These are phyloP conservation scores for Stentor coeruleus DNA, from an alignment of 73 alveolate genomes.

Conservation along the genomic window DNA sequence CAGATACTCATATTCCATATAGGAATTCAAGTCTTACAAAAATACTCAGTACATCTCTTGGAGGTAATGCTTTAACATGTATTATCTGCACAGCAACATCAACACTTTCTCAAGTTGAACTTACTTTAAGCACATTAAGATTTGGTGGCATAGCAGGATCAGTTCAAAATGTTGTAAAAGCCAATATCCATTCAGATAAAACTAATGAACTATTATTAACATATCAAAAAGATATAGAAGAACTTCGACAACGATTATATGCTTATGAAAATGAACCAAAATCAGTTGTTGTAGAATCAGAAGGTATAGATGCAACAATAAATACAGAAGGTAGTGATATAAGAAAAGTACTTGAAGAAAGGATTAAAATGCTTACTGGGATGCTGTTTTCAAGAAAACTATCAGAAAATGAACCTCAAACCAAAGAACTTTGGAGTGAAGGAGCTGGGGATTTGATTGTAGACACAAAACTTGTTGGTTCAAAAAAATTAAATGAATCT, in stretches of 20 bases:
- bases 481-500: neutral
- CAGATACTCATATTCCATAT: constrained; percentile 79
- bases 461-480: neutral
- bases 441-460: neutral
- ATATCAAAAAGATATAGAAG: constrained; percentile 5
- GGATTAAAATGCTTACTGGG: neutral
- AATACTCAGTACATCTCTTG: constrained; percentile 90
- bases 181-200: constrained; percentile 46
- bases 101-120: constrained; percentile 13
- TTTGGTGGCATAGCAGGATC: constrained; percentile 94
- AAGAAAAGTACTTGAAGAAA: constrained; percentile 9
- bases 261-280: constrained; percentile 78
- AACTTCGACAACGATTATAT: constrained; percentile 44
- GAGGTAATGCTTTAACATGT: constrained; percentile 95
- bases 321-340: neutral
- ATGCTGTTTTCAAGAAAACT: neutral
- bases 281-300: neutral
- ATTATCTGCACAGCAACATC: constrained; percentile 56
- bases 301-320: neutral
- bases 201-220: constrained; percentile 10
- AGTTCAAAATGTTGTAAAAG: constrained; percentile 82
- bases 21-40: constrained; percentile 94
- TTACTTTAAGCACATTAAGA: constrained; percentile 68
- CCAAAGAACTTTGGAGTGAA: neutral
- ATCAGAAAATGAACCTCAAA: neutral